A percentile compares a stretch with the other conserved stretches of the same genome.
Conservation (phyloP, 495 filamentous ascomycete species). For the Tuber brumale region DNA sequence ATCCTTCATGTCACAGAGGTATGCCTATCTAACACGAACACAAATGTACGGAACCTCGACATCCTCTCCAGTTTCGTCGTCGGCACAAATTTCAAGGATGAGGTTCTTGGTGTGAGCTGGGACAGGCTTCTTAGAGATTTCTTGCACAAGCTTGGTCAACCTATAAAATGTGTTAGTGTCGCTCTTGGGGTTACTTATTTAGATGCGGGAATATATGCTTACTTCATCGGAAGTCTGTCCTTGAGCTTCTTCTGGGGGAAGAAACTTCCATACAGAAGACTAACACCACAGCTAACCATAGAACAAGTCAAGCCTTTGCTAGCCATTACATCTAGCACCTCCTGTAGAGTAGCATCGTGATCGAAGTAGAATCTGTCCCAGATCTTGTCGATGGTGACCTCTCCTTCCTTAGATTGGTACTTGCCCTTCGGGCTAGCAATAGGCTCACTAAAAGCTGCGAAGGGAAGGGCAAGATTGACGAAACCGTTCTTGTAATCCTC, state of each 20-base stretch:
- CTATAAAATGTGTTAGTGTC: slow-evolving; percentile 47
- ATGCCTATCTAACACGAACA: slow-evolving; percentile 47
- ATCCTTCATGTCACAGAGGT: neutral
- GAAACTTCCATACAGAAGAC: slow-evolving; percentile 92
- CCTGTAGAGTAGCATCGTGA: slow-evolving; percentile 66
- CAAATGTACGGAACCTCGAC: slow-evolving; percentile 97
- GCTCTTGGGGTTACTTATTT: neutral
- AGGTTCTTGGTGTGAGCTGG: slow-evolving; percentile 88
- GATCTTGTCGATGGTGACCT: slow-evolving; percentile 85
- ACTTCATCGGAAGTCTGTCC: slow-evolving; percentile 66
- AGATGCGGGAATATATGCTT: slow-evolving; percentile 43
- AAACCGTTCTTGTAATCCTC: slow-evolving; percentile 99
- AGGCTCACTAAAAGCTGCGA: slow-evolving; percentile 97
- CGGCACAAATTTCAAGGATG: slow-evolving; percentile 91
- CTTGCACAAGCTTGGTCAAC: slow-evolving; percentile 79
- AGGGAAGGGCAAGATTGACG: slow-evolving; percentile 90
- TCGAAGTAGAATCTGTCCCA: slow-evolving; percentile 97
- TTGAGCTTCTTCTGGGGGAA: slow-evolving; percentile 82
- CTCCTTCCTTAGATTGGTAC: slow-evolving; percentile 64
- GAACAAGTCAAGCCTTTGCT: slow-evolving; percentile 71
- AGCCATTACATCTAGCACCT: slow-evolving; percentile 76
- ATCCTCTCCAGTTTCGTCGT: slow-evolving; percentile 85
- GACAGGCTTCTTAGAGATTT: slow-evolving; percentile 83
- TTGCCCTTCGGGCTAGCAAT: slow-evolving; percentile 85
- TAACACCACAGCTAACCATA: slow-evolving; percentile 95